phyloP scores from a whole-genome alignment of 192 early-diverging fungal species.

The Podila clonocystis region DNA sequence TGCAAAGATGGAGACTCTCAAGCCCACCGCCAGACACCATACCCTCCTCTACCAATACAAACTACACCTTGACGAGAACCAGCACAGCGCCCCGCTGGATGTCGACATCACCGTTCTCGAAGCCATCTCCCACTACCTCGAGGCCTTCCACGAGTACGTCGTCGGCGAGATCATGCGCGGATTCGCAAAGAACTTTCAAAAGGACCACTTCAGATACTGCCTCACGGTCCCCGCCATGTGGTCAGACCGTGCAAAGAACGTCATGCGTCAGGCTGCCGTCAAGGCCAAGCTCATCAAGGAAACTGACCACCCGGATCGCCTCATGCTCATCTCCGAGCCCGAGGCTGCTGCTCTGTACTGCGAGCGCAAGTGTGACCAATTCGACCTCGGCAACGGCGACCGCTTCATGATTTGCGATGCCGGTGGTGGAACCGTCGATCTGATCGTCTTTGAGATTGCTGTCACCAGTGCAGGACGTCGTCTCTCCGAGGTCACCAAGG shows the following conservation, averaged over 20 bases:
- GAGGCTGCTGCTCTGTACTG: conserved; percentile 57
- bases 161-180: conserved; percentile 48
- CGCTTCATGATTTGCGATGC: conserved; percentile 58
- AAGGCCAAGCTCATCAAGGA: conserved; percentile 39
- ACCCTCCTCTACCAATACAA: conserved; percentile 57
- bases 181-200: conserved; percentile 51
- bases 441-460: conserved; percentile 57
- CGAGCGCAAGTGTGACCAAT: conserved; percentile 50
- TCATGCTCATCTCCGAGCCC: conserved; percentile 51
- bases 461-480: conserved; percentile 23
- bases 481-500: conserved; percentile 55
- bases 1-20: conserved; percentile 33
- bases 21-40: conserved; percentile 24
- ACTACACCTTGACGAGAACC: conserved; percentile 54
- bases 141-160: conserved; percentile 45
- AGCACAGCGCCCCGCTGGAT: conserved; percentile 32
- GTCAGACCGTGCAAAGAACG: conserved; percentile 41
- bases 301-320: conserved; percentile 41
- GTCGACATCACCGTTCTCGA: conserved; percentile 54
- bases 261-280: conserved; percentile 49
- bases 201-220: conserved; percentile 45
- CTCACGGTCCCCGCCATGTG: conserved; percentile 16
- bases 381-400: conserved; percentile 36
- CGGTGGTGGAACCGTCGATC: conserved; percentile 59
- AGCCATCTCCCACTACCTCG: conserved; percentile 51